phyloP scores from a whole-genome alignment of 257 asterid species.

The Solanum rostratum region DNA sequence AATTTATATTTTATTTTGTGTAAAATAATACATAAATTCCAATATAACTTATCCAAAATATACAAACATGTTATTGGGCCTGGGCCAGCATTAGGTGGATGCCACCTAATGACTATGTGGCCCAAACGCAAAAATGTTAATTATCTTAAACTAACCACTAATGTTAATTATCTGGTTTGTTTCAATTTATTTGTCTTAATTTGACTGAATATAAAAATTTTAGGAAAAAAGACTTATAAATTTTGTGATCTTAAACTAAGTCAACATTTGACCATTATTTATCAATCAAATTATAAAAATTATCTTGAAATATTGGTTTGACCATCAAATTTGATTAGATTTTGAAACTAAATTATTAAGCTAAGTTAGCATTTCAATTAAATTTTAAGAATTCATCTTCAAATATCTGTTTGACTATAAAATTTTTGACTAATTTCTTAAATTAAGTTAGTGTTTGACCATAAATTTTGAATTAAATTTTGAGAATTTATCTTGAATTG shows the following conservation, averaged over 20 bases:
- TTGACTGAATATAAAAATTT: neutral
- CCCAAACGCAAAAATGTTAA: neutral
- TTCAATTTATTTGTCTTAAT: neutral
- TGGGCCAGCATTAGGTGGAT: neutral
- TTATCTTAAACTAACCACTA: neutral
- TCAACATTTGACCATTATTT: no score
- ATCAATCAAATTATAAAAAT: no score
- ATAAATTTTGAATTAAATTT: neutral
- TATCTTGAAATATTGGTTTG: no score
- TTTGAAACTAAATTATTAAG: no score
- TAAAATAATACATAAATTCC: neutral
- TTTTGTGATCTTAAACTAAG: no score
- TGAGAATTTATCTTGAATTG: neutral
- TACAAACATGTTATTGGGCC: neutral
- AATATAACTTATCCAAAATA: neutral
- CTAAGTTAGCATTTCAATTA: no score
- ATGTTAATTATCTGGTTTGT: neutral
- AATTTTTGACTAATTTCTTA: no score
- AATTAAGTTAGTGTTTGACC: neutral
- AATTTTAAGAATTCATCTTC: no score
- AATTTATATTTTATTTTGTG: no score
- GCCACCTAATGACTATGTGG: neutral
- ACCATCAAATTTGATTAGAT: no score
- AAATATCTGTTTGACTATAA: no score
- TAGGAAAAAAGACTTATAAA: no score